Percentiles rank a stretch among this genome's conserved stretches.
Evolutionary conservation across 495 filamentous ascomycete genomes (phyloP).

Genomic region (Penicillium dipodomyicola): DNA sequence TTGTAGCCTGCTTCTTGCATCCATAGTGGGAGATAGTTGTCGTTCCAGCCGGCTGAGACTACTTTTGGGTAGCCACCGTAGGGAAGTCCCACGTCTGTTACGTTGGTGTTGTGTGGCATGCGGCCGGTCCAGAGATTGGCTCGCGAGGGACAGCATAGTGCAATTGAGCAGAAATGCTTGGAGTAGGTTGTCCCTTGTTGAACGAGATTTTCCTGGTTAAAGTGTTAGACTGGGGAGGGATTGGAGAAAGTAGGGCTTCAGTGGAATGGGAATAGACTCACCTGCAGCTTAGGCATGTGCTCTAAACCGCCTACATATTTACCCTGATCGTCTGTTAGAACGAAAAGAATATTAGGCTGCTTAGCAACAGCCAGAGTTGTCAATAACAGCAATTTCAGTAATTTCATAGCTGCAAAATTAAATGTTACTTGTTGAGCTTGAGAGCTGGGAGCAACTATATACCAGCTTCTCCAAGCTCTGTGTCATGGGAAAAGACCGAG

Average conservation of each 20-base stretch:
- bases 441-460: constrained; percentile 4
- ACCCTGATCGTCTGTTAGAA: constrained; percentile 64
- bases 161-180: constrained; percentile 55
- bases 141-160: constrained; percentile 55
- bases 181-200: constrained; percentile 30
- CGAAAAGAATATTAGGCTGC: constrained; percentile 57
- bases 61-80: constrained; percentile 67
- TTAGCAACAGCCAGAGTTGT: constrained; percentile 20
- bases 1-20: constrained; percentile 64
- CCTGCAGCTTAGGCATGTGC: constrained; percentile 53
- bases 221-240: background rate
- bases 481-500: background rate
- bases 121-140: constrained; percentile 48
- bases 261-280: constrained; percentile 4
- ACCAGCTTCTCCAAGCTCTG: background rate
- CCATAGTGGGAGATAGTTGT: constrained; percentile 65
- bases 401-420: constrained; percentile 1
- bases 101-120: constrained; percentile 46
- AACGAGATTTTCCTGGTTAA: constrained; percentile 31
- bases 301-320: constrained; percentile 55
- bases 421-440: background rate
- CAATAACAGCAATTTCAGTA: constrained; percentile 9
- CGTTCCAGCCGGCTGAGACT: constrained; percentile 57
- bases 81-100: constrained; percentile 60
- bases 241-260: background rate